Evolutionary conservation across 306 rosid species (phyloP).

Genomic region (Cucurbita pepo): DNA sequence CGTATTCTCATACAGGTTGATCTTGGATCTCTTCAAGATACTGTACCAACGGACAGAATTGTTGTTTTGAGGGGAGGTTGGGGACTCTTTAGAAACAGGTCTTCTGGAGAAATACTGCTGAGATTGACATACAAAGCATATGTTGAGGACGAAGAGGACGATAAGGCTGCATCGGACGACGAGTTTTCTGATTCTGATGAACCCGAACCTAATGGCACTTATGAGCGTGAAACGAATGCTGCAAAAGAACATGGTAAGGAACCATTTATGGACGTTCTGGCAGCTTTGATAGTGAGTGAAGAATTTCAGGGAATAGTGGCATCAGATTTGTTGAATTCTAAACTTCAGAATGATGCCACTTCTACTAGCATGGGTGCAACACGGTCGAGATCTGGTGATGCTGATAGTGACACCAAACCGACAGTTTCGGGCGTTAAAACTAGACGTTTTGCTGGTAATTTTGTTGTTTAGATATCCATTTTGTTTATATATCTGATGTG

Average conservation of each 20-base stretch:
- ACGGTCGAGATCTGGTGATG: constrained; percentile 21
- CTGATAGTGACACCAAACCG: constrained; percentile 24
- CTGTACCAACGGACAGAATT: constrained; percentile 95
- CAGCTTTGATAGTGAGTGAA: constrained; percentile 89
- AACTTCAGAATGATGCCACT: constrained; percentile 30
- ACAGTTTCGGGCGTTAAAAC: constrained; percentile 18
- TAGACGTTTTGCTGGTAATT: constrained; percentile 41
- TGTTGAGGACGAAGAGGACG: constrained; percentile 98
- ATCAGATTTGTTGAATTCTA: constrained; percentile 49
- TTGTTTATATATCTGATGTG: not conserved
- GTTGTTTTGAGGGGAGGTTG: constrained; percentile 68
- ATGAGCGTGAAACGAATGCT: constrained; percentile 15
- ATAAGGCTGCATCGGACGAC: constrained; percentile 48
- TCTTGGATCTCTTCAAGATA: constrained; percentile 68
- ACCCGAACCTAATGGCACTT: constrained; percentile 19
- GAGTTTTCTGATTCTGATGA: constrained; percentile 66
- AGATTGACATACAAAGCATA: constrained; percentile 93
- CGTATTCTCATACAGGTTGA: not conserved
- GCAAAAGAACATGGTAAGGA: constrained; percentile 38
- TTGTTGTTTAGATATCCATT: not conserved
- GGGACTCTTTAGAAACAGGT: constrained; percentile 55
- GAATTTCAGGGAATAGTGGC: constrained; percentile 96
- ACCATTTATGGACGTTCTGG: constrained; percentile 88
- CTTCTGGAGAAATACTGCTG: constrained; percentile 82
- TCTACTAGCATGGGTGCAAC: constrained; percentile 17